Evolutionary conservation across 306 rosid species (phyloP).

Genomic region (Canavalia gladiata): DNA sequence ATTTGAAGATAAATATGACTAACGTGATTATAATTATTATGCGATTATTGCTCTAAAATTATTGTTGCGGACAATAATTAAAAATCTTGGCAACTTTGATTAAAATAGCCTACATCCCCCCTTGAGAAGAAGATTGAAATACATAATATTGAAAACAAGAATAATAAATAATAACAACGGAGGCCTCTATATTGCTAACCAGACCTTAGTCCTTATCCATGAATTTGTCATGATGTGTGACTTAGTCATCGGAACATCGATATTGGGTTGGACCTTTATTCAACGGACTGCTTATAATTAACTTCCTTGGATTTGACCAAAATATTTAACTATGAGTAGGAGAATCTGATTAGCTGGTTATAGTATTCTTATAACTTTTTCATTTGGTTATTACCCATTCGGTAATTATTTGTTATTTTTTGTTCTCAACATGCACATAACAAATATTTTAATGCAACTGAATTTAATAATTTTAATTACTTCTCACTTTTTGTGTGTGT

Average conservation of each 20-base stretch:
- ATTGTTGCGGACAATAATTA: no score
- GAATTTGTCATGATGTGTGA: background rate
- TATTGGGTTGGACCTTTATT: slow-evolving; percentile 1
- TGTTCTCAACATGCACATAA: slow-evolving; percentile 1
- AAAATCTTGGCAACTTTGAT: no score
- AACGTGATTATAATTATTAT: no score
- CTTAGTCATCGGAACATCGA: background rate
- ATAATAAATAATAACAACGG: background rate
- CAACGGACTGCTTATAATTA: background rate
- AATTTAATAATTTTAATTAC: background rate
- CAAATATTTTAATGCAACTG: background rate
- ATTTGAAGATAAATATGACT: no score
- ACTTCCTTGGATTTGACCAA: slow-evolving; percentile 2
- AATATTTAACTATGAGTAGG: slow-evolving; percentile 1
- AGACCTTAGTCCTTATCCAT: background rate
- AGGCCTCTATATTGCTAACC: background rate
- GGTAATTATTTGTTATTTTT: background rate
- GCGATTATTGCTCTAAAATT: no score
- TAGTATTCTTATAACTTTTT: background rate
- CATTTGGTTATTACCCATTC: background rate
- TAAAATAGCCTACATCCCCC: no score
- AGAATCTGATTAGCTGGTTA: slow-evolving; percentile 19
- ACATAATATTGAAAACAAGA: no score
- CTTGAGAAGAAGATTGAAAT: no score
- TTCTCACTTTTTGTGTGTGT: background rate